Percentiles rank a stretch among this genome's conserved stretches.
These are phyloP conservation scores for Lichtheimia ornata DNA, from an alignment of 371 early-diverging fungal species.

Conservation along the genomic window DNA sequence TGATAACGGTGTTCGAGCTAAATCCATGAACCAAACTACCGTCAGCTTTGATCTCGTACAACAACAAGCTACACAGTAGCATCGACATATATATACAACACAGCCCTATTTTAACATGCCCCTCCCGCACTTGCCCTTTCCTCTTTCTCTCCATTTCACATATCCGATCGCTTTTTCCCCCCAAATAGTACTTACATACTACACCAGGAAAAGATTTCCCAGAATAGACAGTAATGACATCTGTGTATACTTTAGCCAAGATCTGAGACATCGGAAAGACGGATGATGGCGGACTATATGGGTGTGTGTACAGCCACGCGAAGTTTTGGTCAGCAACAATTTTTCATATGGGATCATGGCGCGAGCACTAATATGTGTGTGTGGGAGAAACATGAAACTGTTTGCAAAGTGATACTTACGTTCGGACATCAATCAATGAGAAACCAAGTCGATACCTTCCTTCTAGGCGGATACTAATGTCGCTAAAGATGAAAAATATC, in stretches of 20 bases:
- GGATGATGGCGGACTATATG: background rate
- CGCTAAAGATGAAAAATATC: constrained; percentile 77
- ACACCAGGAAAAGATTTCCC: constrained; percentile 72
- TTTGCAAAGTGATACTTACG: constrained; percentile 33
- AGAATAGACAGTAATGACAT: constrained; percentile 60
- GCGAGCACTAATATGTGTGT: too few species aligned
- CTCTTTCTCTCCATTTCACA: background rate
- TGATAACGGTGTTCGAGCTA: constrained; percentile 67
- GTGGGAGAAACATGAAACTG: background rate
- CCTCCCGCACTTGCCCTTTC: background rate
- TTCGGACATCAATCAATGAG: constrained; percentile 52
- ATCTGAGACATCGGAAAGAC: constrained; percentile 24
- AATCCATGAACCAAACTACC: background rate
- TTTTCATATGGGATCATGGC: background rate
- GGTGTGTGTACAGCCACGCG: background rate
- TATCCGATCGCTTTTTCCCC: too few species aligned
- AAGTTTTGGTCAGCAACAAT: background rate
- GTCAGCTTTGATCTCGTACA: background rate
- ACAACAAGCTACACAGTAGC: background rate
- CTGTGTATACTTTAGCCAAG: constrained; percentile 40
- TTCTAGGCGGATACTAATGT: constrained; percentile 68
- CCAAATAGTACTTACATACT: constrained; percentile 48
- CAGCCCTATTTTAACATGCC: constrained; percentile 1
- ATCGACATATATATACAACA: background rate
- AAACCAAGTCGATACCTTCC: constrained; percentile 68